Conservation (phyloP, 2,329 filamentous ascomycete species). For the Allantophomopsis lycopodina region DNA sequence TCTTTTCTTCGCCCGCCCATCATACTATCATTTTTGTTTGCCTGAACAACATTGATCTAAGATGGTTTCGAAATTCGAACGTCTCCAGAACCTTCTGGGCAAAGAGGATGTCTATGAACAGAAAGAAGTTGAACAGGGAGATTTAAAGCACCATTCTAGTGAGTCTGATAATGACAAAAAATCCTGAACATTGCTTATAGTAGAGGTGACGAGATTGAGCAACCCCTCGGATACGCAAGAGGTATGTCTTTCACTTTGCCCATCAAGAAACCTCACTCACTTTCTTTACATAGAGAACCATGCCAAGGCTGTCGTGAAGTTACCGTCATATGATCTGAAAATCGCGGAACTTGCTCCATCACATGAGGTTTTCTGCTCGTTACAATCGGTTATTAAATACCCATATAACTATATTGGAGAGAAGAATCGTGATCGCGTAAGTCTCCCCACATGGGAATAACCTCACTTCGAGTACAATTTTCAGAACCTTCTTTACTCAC, state of each 20-base stretch:
- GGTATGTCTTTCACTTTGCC: no score
- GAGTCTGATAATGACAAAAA: slow-evolving; percentile 8
- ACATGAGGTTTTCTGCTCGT: slow-evolving; percentile 29
- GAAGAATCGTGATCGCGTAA: slow-evolving; percentile 32
- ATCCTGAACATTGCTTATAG: slow-evolving; percentile 1
- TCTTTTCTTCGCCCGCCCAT: no score
- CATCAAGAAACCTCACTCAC: no score
- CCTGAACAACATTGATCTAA: no score
- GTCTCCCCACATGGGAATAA: slow-evolving; percentile 8
- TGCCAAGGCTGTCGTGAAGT: no score
- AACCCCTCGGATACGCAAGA: background rate
- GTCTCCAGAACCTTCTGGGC: slow-evolving; percentile 6
- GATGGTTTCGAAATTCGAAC: slow-evolving; percentile 2
- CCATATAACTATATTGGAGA: slow-evolving; percentile 44
- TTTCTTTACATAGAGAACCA: no score
- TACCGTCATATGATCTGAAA: slow-evolving; percentile 7
- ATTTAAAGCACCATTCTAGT: background rate
- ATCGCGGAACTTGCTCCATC: slow-evolving; percentile 12
- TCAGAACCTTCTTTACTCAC: slow-evolving; percentile 2
- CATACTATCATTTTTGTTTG: no score
- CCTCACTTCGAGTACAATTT: background rate
- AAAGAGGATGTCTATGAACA: slow-evolving; percentile 2
- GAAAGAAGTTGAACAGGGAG: background rate
- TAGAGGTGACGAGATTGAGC: background rate
- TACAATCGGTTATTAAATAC: slow-evolving; percentile 40